phyloP scores from a whole-genome alignment of 139 green algal species.

The Auxenochlorella pyrenoidosa region DNA sequence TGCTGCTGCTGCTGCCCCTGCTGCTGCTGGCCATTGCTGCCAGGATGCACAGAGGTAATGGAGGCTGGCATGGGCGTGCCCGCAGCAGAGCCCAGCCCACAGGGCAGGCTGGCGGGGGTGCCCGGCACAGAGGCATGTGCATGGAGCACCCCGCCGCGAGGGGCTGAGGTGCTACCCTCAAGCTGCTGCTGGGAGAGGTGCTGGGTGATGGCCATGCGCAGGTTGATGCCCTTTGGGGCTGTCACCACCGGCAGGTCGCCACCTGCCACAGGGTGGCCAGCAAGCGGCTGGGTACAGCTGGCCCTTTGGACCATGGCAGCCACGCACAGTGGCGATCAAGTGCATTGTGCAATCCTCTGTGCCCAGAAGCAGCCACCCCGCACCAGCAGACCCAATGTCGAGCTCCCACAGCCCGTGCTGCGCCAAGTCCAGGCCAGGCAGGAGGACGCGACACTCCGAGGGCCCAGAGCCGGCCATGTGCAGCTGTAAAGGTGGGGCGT shows the following conservation, averaged over 20 bases:
- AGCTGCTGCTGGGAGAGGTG: constrained; percentile 19
- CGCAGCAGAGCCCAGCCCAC: background rate
- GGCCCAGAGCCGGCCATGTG: background rate
- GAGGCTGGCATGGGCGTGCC: background rate
- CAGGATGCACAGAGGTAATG: background rate
- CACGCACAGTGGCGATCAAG: no score
- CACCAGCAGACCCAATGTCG: constrained; percentile 4
- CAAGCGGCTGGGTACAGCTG: background rate
- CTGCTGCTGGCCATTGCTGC: no score
- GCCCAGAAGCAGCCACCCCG: no score
- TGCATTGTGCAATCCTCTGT: no score
- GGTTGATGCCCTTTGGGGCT: background rate
- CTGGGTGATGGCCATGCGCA: constrained; percentile 15
- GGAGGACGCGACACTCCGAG: constrained; percentile 23
- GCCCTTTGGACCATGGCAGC: no score
- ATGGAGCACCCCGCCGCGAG: background rate
- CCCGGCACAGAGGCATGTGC: background rate
- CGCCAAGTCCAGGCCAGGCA: constrained; percentile 32
- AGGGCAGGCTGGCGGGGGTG: constrained; percentile 23
- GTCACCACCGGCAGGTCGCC: constrained; percentile 26
- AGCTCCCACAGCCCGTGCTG: constrained; percentile 18
- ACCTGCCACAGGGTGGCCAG: background rate
- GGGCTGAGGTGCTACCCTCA: background rate
- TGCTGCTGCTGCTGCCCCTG: background rate
- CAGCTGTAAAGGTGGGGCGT: background rate